Evolutionary conservation across 1,139 yeast species (phyloP).

Genomic region (Zygoascus meyerae): DNA sequence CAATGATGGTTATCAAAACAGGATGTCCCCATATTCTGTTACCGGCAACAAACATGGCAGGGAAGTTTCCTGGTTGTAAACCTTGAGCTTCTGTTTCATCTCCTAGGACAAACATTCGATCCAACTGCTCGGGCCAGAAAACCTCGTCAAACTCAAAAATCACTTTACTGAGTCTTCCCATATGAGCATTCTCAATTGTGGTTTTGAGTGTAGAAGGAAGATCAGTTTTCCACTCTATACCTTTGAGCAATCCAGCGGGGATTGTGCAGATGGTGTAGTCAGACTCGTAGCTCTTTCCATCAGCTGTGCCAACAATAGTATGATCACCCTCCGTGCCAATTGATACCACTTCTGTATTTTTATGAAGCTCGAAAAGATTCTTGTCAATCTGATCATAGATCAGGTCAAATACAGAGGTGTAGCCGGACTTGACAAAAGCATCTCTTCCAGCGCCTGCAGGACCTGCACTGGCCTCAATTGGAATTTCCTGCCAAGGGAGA

Average conservation of each 20-base stretch:
- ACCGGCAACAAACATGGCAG: constrained; percentile 46
- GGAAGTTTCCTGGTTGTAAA: constrained; percentile 37
- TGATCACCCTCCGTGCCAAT: constrained; percentile 29
- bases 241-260: constrained; percentile 58
- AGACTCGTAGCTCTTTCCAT: constrained; percentile 24
- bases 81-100: constrained; percentile 13
- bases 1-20: constrained; percentile 56
- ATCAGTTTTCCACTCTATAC: constrained; percentile 46
- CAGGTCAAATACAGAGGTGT: constrained; percentile 26
- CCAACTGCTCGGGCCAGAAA: constrained; percentile 57
- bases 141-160: constrained; percentile 60
- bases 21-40: constrained; percentile 37
- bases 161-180: constrained; percentile 73
- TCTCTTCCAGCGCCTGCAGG: constrained; percentile 73
- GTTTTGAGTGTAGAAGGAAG: constrained; percentile 45
- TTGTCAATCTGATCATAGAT: constrained; percentile 16
- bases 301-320: constrained; percentile 25
- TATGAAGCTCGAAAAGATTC: constrained; percentile 28
- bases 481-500: constrained; percentile 54
- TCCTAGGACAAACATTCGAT: constrained; percentile 41
- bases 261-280: constrained; percentile 62
- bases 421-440: constrained; percentile 57
- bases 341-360: constrained; percentile 43
- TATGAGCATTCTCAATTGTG: constrained; percentile 49
- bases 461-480: constrained; percentile 55